These are phyloP conservation scores for Yarrowia bubula DNA, from an alignment of 805 yeast species.

Conservation along the genomic window DNA sequence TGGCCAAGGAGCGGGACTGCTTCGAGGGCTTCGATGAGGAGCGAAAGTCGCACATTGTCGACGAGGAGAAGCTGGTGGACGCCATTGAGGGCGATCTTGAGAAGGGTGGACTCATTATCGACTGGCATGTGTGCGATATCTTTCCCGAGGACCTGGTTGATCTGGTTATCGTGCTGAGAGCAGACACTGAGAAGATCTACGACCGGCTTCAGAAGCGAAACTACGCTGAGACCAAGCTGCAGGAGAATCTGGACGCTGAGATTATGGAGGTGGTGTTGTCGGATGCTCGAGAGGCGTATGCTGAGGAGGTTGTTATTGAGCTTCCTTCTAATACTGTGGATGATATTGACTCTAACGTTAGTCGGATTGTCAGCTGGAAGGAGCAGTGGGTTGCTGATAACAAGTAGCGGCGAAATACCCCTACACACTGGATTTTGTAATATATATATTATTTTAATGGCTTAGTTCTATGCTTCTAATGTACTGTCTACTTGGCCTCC, in stretches of 20 bases:
- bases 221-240: conserved; percentile 76
- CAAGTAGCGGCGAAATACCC: background rate
- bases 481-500: background rate
- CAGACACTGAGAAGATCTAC: conserved; percentile 67
- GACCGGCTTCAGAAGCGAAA: conserved; percentile 76
- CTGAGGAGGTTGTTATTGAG: conserved; percentile 76
- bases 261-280: conserved; percentile 88
- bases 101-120: conserved; percentile 84
- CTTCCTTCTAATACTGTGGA: conserved; percentile 69
- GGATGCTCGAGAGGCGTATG: conserved; percentile 84
- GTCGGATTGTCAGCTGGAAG: conserved; percentile 71
- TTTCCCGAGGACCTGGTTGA: conserved; percentile 93
- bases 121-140: conserved; percentile 97
- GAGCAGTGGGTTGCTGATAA: conserved; percentile 66
- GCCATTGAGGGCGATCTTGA: conserved; percentile 72
- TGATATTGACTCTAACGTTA: conserved; percentile 79
- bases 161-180: conserved; percentile 81
- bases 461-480: background rate
- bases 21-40: conserved; percentile 83
- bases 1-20: conserved; percentile 74
- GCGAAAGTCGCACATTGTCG: conserved; percentile 83
- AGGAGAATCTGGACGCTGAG: conserved; percentile 93
- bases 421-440: background rate
- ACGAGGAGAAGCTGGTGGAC: conserved; percentile 86
- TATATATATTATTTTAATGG: conserved; percentile 11